Evolutionary conservation across 1,284 basidiomycete species (phyloP).

Genomic region (Leccinum laetum): DNA sequence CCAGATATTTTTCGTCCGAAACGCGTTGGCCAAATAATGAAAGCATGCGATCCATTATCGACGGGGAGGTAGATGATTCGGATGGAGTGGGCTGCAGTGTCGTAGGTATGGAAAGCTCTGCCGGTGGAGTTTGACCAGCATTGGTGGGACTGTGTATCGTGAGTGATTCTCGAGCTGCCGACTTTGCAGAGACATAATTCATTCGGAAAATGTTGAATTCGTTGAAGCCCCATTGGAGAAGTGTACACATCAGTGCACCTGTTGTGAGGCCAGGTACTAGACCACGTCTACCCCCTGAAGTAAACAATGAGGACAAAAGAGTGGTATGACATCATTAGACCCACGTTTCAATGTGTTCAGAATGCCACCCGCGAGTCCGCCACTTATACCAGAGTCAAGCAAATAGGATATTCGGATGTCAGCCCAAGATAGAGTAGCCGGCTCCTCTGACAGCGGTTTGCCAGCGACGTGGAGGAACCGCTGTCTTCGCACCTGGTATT

Average conservation of each 20-base stretch:
- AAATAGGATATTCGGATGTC: constrained; percentile 57
- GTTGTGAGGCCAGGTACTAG: constrained; percentile 54
- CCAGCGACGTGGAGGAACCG: constrained; percentile 21
- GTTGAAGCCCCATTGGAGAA: constrained; percentile 65
- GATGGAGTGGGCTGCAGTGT: constrained; percentile 8
- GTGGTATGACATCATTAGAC: constrained; percentile 11
- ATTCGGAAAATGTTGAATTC: constrained; percentile 60
- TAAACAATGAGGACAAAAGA: neutral
- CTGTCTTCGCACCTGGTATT: constrained; percentile 40
- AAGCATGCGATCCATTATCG: constrained; percentile 38
- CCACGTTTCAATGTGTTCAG: constrained; percentile 48
- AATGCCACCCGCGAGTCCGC: constrained; percentile 58
- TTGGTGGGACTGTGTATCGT: neutral
- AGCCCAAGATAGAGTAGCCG: constrained; percentile 38
- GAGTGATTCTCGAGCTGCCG: neutral
- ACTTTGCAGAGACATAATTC: constrained; percentile 45
- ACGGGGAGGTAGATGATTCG: constrained; percentile 7
- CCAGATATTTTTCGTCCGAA: constrained; percentile 65
- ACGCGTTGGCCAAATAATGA: constrained; percentile 48
- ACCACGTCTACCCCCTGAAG: constrained; percentile 41
- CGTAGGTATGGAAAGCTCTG: constrained; percentile 2
- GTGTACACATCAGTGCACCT: constrained; percentile 50
- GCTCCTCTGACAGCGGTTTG: constrained; percentile 5
- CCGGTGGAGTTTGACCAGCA: neutral
- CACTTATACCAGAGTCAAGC: constrained; percentile 64